These are phyloP conservation scores for Cornus controversa DNA, from an alignment of 148 eudicot genomes.

Conservation along the genomic window DNA sequence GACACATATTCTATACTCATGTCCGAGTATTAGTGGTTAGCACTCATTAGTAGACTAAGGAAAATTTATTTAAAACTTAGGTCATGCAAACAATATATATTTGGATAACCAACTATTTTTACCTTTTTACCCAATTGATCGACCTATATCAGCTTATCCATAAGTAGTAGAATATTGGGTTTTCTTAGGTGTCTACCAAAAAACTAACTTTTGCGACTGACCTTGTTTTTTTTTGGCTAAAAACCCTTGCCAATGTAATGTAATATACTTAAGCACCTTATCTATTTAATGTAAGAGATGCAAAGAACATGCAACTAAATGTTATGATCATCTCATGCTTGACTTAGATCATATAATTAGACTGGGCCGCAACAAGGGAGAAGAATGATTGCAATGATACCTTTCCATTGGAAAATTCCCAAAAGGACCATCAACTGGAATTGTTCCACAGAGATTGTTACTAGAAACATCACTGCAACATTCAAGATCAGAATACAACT, in stretches of 20 bases:
- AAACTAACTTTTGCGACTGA: not conserved
- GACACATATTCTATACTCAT: too few species aligned
- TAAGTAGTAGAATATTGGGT: not conserved
- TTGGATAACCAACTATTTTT: not conserved
- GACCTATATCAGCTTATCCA: not conserved
- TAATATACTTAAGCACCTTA: not conserved
- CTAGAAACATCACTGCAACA: slow-evolving; percentile 50
- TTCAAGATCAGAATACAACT: not conserved
- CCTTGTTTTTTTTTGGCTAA: too few species aligned
- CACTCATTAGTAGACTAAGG: too few species aligned
- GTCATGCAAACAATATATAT: too few species aligned
- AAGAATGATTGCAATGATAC: slow-evolving; percentile 15
- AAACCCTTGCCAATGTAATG: too few species aligned
- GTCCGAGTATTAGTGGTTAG: too few species aligned
- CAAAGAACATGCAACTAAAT: not conserved
- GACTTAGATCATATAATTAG: not conserved
- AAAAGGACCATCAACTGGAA: slow-evolving; percentile 61
- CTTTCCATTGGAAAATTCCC: slow-evolving; percentile 42
- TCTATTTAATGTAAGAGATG: not conserved
- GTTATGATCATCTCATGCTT: not conserved
- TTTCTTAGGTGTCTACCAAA: not conserved
- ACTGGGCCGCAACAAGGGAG: not conserved
- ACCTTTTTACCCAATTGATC: not conserved
- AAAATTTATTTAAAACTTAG: too few species aligned
- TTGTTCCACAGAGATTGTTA: slow-evolving; percentile 56